phyloP scores from a whole-genome alignment of 2,329 filamentous ascomycete genomes.

The Colletotrichum simmondsii region DNA sequence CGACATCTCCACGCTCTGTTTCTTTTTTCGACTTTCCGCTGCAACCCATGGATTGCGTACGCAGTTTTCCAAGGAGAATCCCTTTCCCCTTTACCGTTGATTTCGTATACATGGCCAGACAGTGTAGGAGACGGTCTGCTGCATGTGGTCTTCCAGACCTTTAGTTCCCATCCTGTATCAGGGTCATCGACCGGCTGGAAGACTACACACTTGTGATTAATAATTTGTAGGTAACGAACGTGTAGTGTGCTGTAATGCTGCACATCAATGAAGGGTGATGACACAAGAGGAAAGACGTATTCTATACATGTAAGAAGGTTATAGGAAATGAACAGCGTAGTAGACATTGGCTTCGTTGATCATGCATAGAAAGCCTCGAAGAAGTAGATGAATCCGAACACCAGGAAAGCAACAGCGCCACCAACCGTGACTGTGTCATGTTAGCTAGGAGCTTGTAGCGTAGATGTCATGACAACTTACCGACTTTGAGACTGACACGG shows the following conservation, averaged over 20 bases:
- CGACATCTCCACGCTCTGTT: neutral
- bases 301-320: slow-evolving; percentile 22
- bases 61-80: neutral
- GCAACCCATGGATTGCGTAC: slow-evolving; percentile 7
- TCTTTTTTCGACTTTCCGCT: slow-evolving; percentile 12
- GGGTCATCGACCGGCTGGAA: neutral
- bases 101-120: slow-evolving; percentile 15
- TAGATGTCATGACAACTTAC: slow-evolving; percentile 67
- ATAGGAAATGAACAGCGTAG: neutral
- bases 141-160: slow-evolving; percentile 13
- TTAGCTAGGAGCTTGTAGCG: slow-evolving; percentile 37
- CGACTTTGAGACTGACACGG: slow-evolving; percentile 92
- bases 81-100: neutral
- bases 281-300: slow-evolving; percentile 9
- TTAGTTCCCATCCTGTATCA: neutral
- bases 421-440: slow-evolving; percentile 83
- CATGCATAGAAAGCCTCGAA: slow-evolving; percentile 78
- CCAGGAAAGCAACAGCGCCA: slow-evolving; percentile 87
- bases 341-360: neutral
- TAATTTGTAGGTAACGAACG: slow-evolving; percentile 11
- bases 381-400: slow-evolving; percentile 93
- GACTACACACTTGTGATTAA: slow-evolving; percentile 12
- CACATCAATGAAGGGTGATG: neutral
- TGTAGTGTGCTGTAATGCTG: neutral
- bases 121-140: slow-evolving; percentile 6